Evolutionary conservation across 208 protist species (phyloP), one percentile per base, ranked within the genome.

Genomic region (Porcisia deanei): DNA sequence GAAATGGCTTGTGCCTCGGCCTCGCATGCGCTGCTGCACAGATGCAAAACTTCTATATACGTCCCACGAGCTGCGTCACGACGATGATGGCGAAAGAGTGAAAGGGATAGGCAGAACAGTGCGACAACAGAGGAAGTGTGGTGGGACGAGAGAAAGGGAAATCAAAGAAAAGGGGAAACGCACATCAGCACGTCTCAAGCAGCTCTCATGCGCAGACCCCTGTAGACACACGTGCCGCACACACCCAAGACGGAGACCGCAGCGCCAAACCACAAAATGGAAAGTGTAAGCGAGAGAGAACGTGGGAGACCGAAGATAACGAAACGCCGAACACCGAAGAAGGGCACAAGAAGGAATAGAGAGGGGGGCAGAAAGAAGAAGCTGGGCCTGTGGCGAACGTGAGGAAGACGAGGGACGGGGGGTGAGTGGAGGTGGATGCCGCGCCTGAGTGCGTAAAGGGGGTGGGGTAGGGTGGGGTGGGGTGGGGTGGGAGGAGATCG

Each of bases 281-380:
- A 34, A 63, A 63, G 34, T 39, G 58, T 0, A n/a, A 34, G 58
- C 0, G 30, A 63, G 60, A 65, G 9, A n/a, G 5, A 16, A 22
- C 53, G 20, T 30, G 18, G 14, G 60, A 43, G 37, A 43, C 1
- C 8, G 60, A 39, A 0, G 22, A 65, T 8, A 39, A 18, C 37
- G 47, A 52, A 34, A 22, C 9, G 34, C 18, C n/a, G n/a, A 47
- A 69, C 34, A 55, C n/a, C 43, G 1, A 69, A 54, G 43, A 30
- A 54, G 64, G 22, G n/a, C 43, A 20, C 12, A 30, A 30, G 45
- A 39, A 30, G 43, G n/a, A 39, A 34, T 6, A 39, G 9, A 69
- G 64, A 69, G 57, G n/a, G 57, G 25, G 57, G 57, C 57, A 61
- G 57, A 53, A 69, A 37, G n/a, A 69, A 37, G n/a, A 43, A 37